A percentile compares a stretch with the other conserved stretches of the same genome.
Conservation (phyloP, 2,329 filamentous ascomycete species). For the Eurotiales sp. region DNA sequence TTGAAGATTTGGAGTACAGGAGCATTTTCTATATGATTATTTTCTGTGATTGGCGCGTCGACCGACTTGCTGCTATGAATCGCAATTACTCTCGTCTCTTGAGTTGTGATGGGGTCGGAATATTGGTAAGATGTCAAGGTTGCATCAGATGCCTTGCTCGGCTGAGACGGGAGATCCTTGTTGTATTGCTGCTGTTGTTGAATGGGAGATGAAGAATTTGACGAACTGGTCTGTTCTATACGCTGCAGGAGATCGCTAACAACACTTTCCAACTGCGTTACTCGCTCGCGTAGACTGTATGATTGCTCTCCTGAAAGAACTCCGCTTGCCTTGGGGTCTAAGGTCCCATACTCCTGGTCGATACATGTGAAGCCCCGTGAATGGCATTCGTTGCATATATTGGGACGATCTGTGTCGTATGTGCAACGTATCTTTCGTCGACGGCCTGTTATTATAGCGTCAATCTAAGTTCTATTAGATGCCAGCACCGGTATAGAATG, state of each 20-base stretch:
- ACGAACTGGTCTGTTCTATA: slow-evolving; percentile 1
- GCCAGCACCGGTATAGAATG: not conserved
- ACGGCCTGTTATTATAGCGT: slow-evolving; percentile 26
- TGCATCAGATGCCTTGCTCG: not conserved
- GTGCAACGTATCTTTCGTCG: slow-evolving; percentile 43
- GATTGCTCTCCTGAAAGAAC: slow-evolving; percentile 23
- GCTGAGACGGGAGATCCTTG: slow-evolving; percentile 18
- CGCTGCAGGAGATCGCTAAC: slow-evolving; percentile 30
- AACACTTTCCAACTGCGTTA: slow-evolving; percentile 34
- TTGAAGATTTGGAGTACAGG: slow-evolving; percentile 37
- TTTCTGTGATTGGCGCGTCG: slow-evolving; percentile 7
- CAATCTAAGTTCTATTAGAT: not conserved
- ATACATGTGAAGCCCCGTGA: slow-evolving; percentile 36
- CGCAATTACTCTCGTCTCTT: not conserved
- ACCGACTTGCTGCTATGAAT: not conserved
- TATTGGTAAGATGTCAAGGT: not conserved
- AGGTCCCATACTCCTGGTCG: slow-evolving; percentile 35
- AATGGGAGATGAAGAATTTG: slow-evolving; percentile 1
- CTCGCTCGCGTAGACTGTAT: slow-evolving; percentile 38
- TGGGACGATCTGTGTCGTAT: slow-evolving; percentile 29
- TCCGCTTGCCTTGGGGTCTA: slow-evolving; percentile 20
- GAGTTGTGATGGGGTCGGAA: not conserved
- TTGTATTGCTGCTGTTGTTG: not conserved
- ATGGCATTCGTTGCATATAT: slow-evolving; percentile 40
- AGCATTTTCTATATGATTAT: slow-evolving; percentile 28